Evolutionary conservation across 257 asterid genomes (phyloP).

Genomic region (Verbena officinalis): DNA sequence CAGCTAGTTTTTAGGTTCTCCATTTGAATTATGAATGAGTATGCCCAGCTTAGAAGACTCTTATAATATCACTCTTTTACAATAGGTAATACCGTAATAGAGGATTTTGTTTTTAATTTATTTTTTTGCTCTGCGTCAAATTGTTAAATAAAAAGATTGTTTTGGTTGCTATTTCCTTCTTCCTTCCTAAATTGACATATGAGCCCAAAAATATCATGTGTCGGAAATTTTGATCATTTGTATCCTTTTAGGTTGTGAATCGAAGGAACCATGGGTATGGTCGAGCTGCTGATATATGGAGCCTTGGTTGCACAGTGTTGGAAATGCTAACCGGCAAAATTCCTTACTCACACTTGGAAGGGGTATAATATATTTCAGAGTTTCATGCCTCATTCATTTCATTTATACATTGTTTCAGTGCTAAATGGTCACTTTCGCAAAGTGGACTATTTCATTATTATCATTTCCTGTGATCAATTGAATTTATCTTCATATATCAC

Average conservation of each 20-base stretch:
- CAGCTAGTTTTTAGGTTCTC: neutral
- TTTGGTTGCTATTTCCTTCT: constrained; percentile 1
- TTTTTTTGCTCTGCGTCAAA: constrained; percentile 23
- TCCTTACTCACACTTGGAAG: constrained; percentile 72
- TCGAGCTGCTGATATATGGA: constrained; percentile 68
- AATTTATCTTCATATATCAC: too few species aligned
- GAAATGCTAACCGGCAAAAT: constrained; percentile 67
- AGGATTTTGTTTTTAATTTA: neutral
- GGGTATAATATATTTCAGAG: constrained; percentile 46
- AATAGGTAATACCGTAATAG: neutral
- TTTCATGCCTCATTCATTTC: neutral
- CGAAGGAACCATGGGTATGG: constrained; percentile 58
- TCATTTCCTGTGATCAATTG: too few species aligned
- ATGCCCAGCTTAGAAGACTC: neutral
- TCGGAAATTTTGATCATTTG: constrained; percentile 23
- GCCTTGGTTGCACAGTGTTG: constrained; percentile 72
- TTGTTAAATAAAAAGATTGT: neutral
- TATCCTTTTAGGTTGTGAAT: constrained; percentile 53
- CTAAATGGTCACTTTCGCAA: neutral
- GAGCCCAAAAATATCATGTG: constrained; percentile 20
- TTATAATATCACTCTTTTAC: neutral
- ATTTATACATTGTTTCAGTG: neutral
- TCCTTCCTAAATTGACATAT: constrained; percentile 3
- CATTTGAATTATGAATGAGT: constrained; percentile 4
- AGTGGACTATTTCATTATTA: too few species aligned